Percentiles rank a stretch among this genome's conserved stretches.
Evolutionary conservation across 2,329 filamentous ascomycete species (phyloP).

Genomic region (Paracoccidioides lutzii): DNA sequence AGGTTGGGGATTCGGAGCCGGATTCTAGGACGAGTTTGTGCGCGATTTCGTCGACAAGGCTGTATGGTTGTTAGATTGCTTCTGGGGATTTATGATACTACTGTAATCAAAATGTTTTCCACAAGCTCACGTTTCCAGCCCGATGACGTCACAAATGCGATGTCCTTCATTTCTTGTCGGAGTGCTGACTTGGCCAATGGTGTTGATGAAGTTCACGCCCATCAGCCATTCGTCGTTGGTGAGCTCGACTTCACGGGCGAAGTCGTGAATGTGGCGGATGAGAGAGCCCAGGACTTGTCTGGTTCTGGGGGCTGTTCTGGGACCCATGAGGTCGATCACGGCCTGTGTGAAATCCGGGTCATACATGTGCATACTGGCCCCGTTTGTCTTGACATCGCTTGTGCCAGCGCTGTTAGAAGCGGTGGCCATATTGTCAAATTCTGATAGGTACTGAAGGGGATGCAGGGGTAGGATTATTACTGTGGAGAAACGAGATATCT

Average conservation of each 20-base stretch:
- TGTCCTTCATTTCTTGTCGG: slow-evolving; percentile 57
- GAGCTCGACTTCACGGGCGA: slow-evolving; percentile 63
- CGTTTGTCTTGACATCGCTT: neutral
- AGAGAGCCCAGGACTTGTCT: slow-evolving; percentile 51
- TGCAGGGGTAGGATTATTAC: neutral
- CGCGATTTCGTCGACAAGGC: slow-evolving; percentile 67
- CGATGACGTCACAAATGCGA: slow-evolving; percentile 59
- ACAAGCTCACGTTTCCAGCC: slow-evolving; percentile 47
- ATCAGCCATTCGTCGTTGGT: slow-evolving; percentile 65
- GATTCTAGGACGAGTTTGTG: slow-evolving; percentile 52
- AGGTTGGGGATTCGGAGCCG: slow-evolving; percentile 51
- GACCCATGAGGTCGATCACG: slow-evolving; percentile 61
- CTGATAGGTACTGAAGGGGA: too few species aligned
- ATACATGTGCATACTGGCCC: slow-evolving; percentile 10
- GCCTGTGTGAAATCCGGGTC: slow-evolving; percentile 61
- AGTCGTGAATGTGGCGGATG: slow-evolving; percentile 64
- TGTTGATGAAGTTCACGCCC: slow-evolving; percentile 63
- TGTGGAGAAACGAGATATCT: neutral
- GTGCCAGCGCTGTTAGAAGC: neutral
- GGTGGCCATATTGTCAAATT: neutral
- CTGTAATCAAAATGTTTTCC: neutral
- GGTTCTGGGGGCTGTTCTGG: slow-evolving; percentile 52
- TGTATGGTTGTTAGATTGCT: slow-evolving; percentile 19
- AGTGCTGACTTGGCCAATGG: slow-evolving; percentile 52
- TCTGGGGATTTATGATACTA: slow-evolving; percentile 25